Percentiles rank a stretch among this genome's conserved stretches.
Evolutionary conservation across 352 stramenopile species (phyloP).

Genomic region (Pythium sukuiense): DNA sequence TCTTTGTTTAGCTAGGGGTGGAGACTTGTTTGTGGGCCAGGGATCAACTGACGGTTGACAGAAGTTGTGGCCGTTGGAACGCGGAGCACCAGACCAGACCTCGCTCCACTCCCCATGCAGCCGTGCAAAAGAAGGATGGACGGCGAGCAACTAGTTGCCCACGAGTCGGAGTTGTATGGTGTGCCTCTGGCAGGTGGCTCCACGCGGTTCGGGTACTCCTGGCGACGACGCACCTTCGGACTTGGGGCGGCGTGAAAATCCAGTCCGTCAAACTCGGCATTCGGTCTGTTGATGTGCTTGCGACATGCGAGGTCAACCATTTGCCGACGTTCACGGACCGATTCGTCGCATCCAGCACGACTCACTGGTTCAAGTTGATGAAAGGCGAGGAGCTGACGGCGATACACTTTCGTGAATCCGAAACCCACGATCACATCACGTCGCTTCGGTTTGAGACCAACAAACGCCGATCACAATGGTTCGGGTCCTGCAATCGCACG

Average conservation of each 20-base stretch:
- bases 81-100: too few species aligned
- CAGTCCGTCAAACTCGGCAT: background rate
- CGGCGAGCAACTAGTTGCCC: too few species aligned
- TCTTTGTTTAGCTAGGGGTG: too few species aligned
- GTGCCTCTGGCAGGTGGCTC: background rate
- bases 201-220: background rate
- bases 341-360: background rate
- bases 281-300: background rate
- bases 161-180: background rate
- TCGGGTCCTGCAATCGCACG: background rate
- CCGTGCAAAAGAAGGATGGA: too few species aligned
- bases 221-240: background rate
- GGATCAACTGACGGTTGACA: too few species aligned
- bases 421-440: background rate
- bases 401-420: background rate
- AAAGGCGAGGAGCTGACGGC: background rate
- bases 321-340: background rate
- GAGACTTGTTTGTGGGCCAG: too few species aligned
- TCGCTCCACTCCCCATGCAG: too few species aligned
- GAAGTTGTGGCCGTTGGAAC: too few species aligned
- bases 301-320: background rate
- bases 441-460: background rate
- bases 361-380: slow-evolving; percentile 4
- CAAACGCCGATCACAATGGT: slow-evolving; percentile 11
- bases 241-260: slow-evolving; percentile 4